These are phyloP conservation scores for Inosperma sp. DNA, from an alignment of 768 basidiomycete genomes.

Conservation along the genomic window DNA sequence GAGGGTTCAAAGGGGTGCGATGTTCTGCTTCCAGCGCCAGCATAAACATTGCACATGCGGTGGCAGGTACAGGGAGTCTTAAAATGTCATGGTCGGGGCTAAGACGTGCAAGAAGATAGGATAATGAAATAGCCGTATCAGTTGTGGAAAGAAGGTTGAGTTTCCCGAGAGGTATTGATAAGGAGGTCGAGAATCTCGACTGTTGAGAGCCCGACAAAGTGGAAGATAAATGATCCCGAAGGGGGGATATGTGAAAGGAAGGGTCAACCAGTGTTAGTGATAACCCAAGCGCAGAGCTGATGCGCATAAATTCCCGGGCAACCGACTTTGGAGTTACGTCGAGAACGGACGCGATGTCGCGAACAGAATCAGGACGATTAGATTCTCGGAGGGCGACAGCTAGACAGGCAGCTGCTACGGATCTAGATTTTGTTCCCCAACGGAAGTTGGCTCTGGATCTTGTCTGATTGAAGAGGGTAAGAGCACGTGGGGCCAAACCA, in stretches of 20 bases:
- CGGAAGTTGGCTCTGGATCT: slow-evolving; percentile 54
- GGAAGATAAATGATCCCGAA: slow-evolving; percentile 50
- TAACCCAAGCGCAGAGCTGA: slow-evolving; percentile 50
- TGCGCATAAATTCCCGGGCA: slow-evolving; percentile 50
- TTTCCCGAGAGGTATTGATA: slow-evolving; percentile 37
- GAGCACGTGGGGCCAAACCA: slow-evolving; percentile 62
- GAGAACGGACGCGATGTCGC: slow-evolving; percentile 64
- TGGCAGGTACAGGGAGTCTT: slow-evolving; percentile 38
- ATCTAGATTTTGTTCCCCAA: slow-evolving; percentile 73
- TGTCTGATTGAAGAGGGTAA: slow-evolving; percentile 62
- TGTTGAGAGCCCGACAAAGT: slow-evolving; percentile 22
- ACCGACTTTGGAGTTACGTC: slow-evolving; percentile 48
- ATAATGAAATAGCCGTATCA: slow-evolving; percentile 44
- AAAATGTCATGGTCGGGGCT: slow-evolving; percentile 34
- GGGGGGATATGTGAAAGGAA: slow-evolving; percentile 50
- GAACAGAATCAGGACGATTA: slow-evolving; percentile 60
- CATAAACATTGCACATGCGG: slow-evolving; percentile 67
- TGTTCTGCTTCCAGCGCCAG: slow-evolving; percentile 67
- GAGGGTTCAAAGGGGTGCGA: slow-evolving; percentile 46
- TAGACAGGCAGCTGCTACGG: slow-evolving; percentile 63
- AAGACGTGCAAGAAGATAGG: slow-evolving; percentile 38
- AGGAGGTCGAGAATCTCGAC: slow-evolving; percentile 28
- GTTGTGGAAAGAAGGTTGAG: slow-evolving; percentile 40
- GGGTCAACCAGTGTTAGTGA: slow-evolving; percentile 54
- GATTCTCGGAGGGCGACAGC: slow-evolving; percentile 69